Percentiles rank a stretch among this genome's conserved stretches.
Evolutionary conservation across 768 basidiomycete genomes (phyloP).

Genomic region (Floccularia luteovirens): DNA sequence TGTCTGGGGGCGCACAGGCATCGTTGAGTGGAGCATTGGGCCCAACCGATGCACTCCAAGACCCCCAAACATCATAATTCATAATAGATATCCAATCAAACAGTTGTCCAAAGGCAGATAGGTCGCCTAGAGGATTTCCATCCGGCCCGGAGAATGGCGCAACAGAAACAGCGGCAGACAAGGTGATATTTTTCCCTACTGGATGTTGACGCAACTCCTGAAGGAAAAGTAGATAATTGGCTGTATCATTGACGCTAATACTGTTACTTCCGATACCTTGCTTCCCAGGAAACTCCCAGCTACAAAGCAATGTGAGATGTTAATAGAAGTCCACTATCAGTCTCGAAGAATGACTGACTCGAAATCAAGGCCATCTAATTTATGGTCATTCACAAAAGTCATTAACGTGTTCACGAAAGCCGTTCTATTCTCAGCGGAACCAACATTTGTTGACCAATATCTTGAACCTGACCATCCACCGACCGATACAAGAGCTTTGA

Average conservation of each 20-base stretch:
- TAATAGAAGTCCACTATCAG: background rate
- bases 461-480: constrained; percentile 64
- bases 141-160: constrained; percentile 32
- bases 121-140: constrained; percentile 54
- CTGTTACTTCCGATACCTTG: constrained; percentile 63
- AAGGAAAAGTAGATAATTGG: constrained; percentile 75
- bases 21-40: constrained; percentile 82
- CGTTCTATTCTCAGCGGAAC: constrained; percentile 43
- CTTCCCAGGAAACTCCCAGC: constrained; percentile 77
- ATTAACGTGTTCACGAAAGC: constrained; percentile 48
- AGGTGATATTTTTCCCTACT: constrained; percentile 39
- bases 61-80: constrained; percentile 51
- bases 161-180: constrained; percentile 36
- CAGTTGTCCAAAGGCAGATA: constrained; percentile 49
- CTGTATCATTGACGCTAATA: constrained; percentile 47
- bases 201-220: constrained; percentile 52
- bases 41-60: constrained; percentile 51
- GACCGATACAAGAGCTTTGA: constrained; percentile 49
- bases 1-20: constrained; percentile 45
- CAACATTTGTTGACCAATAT: constrained; percentile 54
- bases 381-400: constrained; percentile 35
- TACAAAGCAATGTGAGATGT: constrained; percentile 9
- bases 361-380: constrained; percentile 50
- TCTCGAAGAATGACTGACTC: constrained; percentile 21
- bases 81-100: constrained; percentile 35